Base-by-base conservation (phyloP, 1,139 yeast genomes). In the Hyphopichia khmerensis region DNA sequence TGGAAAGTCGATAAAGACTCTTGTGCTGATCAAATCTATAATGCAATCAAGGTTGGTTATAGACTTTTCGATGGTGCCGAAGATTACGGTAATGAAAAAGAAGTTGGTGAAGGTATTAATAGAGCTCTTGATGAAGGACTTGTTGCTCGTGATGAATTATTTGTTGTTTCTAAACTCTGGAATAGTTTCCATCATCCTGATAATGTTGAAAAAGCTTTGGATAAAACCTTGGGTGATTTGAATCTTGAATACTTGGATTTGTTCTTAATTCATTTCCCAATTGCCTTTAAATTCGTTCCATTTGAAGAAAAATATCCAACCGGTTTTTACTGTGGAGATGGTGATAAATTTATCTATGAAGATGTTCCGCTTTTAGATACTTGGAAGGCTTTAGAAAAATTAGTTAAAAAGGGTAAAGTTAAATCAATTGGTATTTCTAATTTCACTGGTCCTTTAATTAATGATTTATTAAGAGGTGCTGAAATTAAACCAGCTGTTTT, bases 401-500 rank as follows among this genome's bases (percentile, higher is more conserved):
- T 82, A 47, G 68, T 67, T 43, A 65, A 71, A 40, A 71, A 69
- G 38, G 91, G 91, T n/a, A 73, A 81, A 56, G 80, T 82, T 60
- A 82, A 75, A 60, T 79, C 90, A 45, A 81, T 89, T 56, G 96
- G 96, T 62, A 67, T 89, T 45, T 89, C 96, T 51, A 90, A 90
- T 75, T 88, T 84, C 72, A 72, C 75, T 47, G 95, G 61, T 50
- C 85, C 82, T 17, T 69, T 87, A 57, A 66, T 90, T 52, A 80
- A 79, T 55, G 96, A 90, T 59, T 72, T 89, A 56, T 69, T 87
- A 48, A 79, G 89, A 60, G 80, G 82, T 47, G 84, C 87, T 50
- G 78, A 72, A 53, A 80, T 88, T 59, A 79, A 72, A 55, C 96
- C 97, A 40, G 87, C 86, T 41, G 89, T 80, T 42, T 76, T 87